Evolutionary conservation across 495 filamentous ascomycete species (phyloP).

Genomic region (Aspergillus sclerotioniger): DNA sequence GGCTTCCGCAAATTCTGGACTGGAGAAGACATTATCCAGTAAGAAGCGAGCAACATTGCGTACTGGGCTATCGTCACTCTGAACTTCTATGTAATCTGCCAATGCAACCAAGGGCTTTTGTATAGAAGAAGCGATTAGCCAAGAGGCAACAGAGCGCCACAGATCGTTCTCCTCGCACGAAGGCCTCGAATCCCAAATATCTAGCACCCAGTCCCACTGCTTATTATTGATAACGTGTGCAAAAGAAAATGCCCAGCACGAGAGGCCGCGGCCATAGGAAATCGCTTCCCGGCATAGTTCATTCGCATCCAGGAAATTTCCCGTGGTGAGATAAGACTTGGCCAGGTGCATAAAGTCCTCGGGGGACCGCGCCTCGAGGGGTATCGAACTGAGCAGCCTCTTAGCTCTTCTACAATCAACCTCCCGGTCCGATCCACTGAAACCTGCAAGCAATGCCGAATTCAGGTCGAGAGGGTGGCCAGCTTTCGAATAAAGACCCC

Average conservation of each 20-base stretch:
- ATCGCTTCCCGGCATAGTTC: conserved; percentile 33
- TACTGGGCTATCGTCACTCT: conserved; percentile 2
- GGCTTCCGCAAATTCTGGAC: conserved; percentile 18
- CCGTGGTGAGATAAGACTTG: conserved; percentile 24
- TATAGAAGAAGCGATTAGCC: conserved; percentile 15
- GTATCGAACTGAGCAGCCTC: conserved; percentile 41
- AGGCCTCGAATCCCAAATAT: conserved; percentile 19
- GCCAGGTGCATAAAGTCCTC: conserved; percentile 40
- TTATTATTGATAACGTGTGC: conserved; percentile 31
- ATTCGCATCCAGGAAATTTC: conserved; percentile 20
- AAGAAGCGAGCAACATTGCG: conserved; percentile 23
- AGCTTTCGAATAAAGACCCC: conserved; percentile 34
- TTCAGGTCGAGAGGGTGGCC: conserved; percentile 26
- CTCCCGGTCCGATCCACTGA: conserved; percentile 32
- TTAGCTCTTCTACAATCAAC: conserved; percentile 40
- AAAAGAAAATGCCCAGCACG: conserved; percentile 28
- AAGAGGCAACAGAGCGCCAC: conserved; percentile 10
- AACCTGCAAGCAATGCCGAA: conserved; percentile 35
- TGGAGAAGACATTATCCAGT: conserved; percentile 22
- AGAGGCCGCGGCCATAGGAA: conserved; percentile 18
- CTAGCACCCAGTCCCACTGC: conserved; percentile 32
- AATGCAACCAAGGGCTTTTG: conserved; percentile 17
- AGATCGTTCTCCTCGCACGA: conserved; percentile 12
- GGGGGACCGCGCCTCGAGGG: conserved; percentile 24
- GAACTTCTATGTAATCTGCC: conserved; percentile 14